Base-by-base conservation (phyloP, 768 basidiomycete species). In the Daedalea quercina region DNA sequence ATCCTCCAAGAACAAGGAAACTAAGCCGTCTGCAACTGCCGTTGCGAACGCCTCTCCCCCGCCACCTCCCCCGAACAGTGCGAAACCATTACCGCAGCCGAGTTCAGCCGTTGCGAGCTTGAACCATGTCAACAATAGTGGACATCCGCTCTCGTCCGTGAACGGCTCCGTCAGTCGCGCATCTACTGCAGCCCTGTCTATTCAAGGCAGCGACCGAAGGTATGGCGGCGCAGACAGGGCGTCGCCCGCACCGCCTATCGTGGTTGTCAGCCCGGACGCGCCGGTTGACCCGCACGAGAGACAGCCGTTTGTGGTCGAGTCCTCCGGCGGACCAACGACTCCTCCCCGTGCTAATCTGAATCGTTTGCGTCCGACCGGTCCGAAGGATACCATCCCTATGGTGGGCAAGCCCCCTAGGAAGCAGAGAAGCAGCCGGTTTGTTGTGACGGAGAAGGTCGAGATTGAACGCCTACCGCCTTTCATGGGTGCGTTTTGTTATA, bases 371-470 rank as follows among this genome's bases (percentile, higher is more conserved):
- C 55, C 60, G 54, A 79, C 84, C 41, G 83, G 82, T 17, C 92
- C 94, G 51, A 96, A 94, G 70, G 96, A 98, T 69, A 97, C 92
- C 42, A 97, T 98, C 54, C 93, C 95, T 42, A 90, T 95, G 63
- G 85, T 90, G 13, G 94, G 93, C 28, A 98, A 98, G 65, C 94
- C 93, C 20, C 93, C 96, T 23, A 84, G 95, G 63, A 99, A 98
- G 69, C 96, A 99, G 71, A 81, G 94, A 60, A 97, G 94, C 73
- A 94, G 90, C 66, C 82, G 96, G 56, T 98, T 99, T 63, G 87
- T 98, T 47, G 88, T 95, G 54, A 90, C 90, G 1, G 96, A 98
- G 73, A 91, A 85, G 73, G 91, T 96, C 34, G 95, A 98, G 59
- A 92, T 99, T 54, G 92, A 98, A 70, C 84, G 88, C 63, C 77